Base-by-base conservation (phyloP, 2,329 filamentous ascomycete species). In the Xenoacremonium recifei region DNA sequence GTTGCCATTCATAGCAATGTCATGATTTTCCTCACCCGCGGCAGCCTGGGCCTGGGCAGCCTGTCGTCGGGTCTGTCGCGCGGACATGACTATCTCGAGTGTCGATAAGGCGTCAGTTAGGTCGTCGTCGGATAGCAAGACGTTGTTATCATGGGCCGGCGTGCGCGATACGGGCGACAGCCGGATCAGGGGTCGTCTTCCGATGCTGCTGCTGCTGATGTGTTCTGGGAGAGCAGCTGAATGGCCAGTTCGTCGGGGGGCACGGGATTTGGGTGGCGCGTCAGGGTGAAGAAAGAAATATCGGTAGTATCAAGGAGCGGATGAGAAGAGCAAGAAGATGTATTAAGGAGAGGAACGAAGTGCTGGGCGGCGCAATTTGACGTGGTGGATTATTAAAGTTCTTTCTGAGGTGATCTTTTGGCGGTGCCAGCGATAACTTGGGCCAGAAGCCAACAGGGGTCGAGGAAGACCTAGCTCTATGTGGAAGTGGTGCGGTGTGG, bases 1-100 rank as follows among this genome's bases (percentile, higher is more conserved):
- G 50, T 76, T 77, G 46, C 70, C 73, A 48, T 75, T 76, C 58
- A 68, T 63, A 30, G 50, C 43, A 23, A 52, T 44, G 44, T 59
- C 40, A 31, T 59, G 48, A 27, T 42, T 48, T 33, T 60, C 59
- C 16, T 61, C 60, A 21, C 59, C 60, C 16, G 59, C 52, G n/a
- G 50, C 47, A 39, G 49, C 48, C 40, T 49, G 53, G 53, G 63
- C 63, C 50, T 65, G 62, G 39, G 62, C 59, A 40, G 67, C 62
- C 51, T 66, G 65, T 53, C 62, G 57, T 48, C 67, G 62, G 39
- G 63, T 69, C 54, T 66, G 59, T 51, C 65, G 65, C 39, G 59
- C 51, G 45, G 68, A 59, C 69, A 72, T 72, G 48, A 37, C 59
- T 30, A 40, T 23, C 27, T 37, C 27, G 38, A 30, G 35, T 41